Conservation (phyloP, 2,329 filamentous ascomycete species). For the Neofusicoccum sp. region DNA sequence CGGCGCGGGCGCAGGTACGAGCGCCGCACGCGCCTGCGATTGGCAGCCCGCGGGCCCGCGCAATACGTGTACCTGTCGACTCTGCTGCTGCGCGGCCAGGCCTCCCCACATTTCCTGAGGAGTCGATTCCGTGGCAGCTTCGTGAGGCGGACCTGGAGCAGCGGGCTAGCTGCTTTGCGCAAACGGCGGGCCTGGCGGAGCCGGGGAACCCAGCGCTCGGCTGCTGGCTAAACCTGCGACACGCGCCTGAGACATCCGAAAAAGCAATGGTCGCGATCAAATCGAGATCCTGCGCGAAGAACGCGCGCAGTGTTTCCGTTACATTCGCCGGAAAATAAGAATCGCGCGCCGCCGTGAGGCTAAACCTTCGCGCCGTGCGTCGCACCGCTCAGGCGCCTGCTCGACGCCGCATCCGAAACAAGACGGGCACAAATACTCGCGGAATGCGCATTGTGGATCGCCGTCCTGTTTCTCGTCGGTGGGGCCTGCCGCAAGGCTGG, state of each 20-base stretch:
- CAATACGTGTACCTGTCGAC: conserved; percentile 9
- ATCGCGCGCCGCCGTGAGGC: background rate
- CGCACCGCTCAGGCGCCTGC: no score
- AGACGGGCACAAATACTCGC: background rate
- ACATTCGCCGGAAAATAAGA: conserved; percentile 1
- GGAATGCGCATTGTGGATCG: conserved; percentile 7
- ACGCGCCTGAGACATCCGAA: conserved; percentile 12
- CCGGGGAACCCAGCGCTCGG: conserved; percentile 9
- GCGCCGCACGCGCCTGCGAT: background rate
- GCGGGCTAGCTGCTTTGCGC: conserved; percentile 2
- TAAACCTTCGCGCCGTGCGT: no score
- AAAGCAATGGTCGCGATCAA: conserved; percentile 6
- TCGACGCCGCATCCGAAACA: background rate
- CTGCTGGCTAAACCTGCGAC: conserved; percentile 11
- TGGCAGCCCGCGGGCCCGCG: background rate
- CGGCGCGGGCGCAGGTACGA: background rate
- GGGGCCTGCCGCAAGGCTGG: background rate
- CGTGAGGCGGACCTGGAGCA: conserved; percentile 2
- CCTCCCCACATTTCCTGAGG: conserved; percentile 9
- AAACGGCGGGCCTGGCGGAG: conserved; percentile 1
- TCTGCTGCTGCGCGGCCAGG: background rate
- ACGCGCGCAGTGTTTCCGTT: background rate
- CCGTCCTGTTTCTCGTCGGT: background rate
- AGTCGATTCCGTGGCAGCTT: conserved; percentile 3
- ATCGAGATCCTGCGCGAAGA: background rate